Evolutionary conservation across 805 yeast species (phyloP), one percentile per base, ranked within the genome.

Genomic region (Hanseniaspora lindneri): DNA sequence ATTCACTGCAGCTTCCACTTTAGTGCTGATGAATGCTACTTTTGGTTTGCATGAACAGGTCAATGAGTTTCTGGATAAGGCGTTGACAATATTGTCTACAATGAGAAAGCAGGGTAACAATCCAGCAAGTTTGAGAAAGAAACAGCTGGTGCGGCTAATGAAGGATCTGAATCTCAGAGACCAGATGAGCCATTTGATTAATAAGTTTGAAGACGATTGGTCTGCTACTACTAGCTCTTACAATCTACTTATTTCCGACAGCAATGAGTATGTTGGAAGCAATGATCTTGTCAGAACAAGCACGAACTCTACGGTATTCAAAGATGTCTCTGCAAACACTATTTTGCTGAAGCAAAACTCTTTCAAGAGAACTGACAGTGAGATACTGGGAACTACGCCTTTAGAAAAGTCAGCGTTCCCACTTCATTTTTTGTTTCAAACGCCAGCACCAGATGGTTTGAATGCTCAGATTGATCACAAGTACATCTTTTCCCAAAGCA

Each of bases 21-120:
- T 82, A 41, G 75, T 82, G 14, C 66, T 83, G 36, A 82, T 81
- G 60, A 83, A 80, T 59, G 79, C 86, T 1, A 80, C 92, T 0
- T 83, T 83, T 65, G 94, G 94, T 7, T 80, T 82, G 6, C 85
- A 82, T 58, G 84, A 80, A 23, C 84, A 83, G 25, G 81, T 89
- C 0, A 67, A 71, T 41, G 77, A 73, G 39, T 85, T 81, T 58
- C 63, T 83, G 47, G 88, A 82, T 59, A 86, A 81, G 60, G 83
- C 89, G 0, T 64, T 83, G 35, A 67, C 64, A 9, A 74, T 82
- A 4, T 80, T 83, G 55, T 80, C 85, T 2, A 77, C 73, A 56
- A 83, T 83, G 92, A 74, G 82, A 57, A 76, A 76, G 50, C 63
- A 82, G 43, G 92, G 92, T 1, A 83, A 83, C 58, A 80, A 80